phyloP scores from a whole-genome alignment of 2,329 filamentous ascomycete genomes.

The Acrodontium crateriforme region DNA sequence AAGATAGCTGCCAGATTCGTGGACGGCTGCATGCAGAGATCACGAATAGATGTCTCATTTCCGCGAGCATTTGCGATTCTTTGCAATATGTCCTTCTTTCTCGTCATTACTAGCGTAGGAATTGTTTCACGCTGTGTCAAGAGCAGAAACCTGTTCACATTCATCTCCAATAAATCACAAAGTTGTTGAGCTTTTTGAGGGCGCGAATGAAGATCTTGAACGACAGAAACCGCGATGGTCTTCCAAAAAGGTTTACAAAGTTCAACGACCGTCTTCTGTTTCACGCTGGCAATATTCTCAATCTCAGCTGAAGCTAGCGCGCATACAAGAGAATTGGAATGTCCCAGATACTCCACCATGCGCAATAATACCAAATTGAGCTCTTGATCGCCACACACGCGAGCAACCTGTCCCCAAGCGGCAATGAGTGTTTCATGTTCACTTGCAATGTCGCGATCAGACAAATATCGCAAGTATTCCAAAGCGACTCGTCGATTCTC shows the following conservation, averaged over 20 bases:
- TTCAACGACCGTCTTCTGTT: constrained; percentile 37
- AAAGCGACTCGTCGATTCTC: constrained; percentile 59
- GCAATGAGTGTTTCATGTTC: constrained; percentile 74
- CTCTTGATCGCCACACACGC: constrained; percentile 63
- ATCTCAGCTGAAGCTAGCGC: constrained; percentile 75
- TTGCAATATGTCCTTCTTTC: constrained; percentile 63
- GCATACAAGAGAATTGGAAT: constrained; percentile 64
- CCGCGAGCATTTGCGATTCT: constrained; percentile 61
- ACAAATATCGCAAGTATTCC: constrained; percentile 56
- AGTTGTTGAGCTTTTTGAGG: constrained; percentile 74
- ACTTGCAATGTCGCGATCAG: constrained; percentile 51
- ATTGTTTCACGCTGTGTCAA: constrained; percentile 69
- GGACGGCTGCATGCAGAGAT: constrained; percentile 43
- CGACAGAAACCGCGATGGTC: constrained; percentile 65
- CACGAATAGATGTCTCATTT: constrained; percentile 40
- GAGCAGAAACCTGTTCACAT: constrained; percentile 58
- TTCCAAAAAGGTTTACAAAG: constrained; percentile 83
- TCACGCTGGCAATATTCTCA: constrained; percentile 55
- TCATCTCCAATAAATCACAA: constrained; percentile 67
- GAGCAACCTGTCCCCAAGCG: constrained; percentile 73
- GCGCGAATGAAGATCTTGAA: constrained; percentile 64
- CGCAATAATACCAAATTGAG: constrained; percentile 74
- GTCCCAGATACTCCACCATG: constrained; percentile 75
- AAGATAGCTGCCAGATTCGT: constrained; percentile 46
- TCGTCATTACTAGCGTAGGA: constrained; percentile 71